Evolutionary conservation across 108 stramenopile genomes (phyloP).

Genomic region (Cyclostephanos invisitatus): DNA sequence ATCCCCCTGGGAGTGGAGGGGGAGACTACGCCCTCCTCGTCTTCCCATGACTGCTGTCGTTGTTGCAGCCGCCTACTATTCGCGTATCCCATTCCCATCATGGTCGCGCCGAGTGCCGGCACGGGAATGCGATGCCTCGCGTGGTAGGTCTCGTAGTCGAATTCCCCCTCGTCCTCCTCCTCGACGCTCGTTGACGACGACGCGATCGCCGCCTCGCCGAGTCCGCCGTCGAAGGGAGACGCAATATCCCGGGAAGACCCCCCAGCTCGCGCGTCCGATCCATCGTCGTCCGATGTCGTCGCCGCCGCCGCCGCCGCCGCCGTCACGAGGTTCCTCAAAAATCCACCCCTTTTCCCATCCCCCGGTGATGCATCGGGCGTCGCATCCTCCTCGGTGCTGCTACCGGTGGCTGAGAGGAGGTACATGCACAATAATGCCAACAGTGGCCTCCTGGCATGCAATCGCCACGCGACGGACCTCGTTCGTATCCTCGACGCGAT

Average conservation of each 20-base stretch:
- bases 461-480: background rate
- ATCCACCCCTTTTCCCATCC: background rate
- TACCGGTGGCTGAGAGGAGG: slow-evolving; percentile 3
- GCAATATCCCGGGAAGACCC: background rate
- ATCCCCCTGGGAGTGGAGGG: background rate
- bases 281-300: background rate
- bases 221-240: background rate
- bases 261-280: background rate
- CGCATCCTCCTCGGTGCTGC: background rate
- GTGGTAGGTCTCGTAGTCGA: slow-evolving; percentile 40
- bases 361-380: background rate
- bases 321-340: background rate
- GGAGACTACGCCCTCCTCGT: background rate
- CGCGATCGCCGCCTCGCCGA: background rate
- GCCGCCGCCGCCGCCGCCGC: background rate
- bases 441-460: background rate
- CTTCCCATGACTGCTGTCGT: background rate
- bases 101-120: slow-evolving; percentile 32
- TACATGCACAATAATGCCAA: background rate
- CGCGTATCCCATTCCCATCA: slow-evolving; percentile 45
- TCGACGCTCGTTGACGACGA: background rate
- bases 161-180: slow-evolving; percentile 19
- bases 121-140: slow-evolving; percentile 27
- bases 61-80: background rate
- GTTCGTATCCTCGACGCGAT: background rate